Percentiles rank a stretch among this genome's conserved stretches.
Conservation (phyloP, 2,329 filamentous ascomycete species). For the Pseudopithomyces chartarum region DNA sequence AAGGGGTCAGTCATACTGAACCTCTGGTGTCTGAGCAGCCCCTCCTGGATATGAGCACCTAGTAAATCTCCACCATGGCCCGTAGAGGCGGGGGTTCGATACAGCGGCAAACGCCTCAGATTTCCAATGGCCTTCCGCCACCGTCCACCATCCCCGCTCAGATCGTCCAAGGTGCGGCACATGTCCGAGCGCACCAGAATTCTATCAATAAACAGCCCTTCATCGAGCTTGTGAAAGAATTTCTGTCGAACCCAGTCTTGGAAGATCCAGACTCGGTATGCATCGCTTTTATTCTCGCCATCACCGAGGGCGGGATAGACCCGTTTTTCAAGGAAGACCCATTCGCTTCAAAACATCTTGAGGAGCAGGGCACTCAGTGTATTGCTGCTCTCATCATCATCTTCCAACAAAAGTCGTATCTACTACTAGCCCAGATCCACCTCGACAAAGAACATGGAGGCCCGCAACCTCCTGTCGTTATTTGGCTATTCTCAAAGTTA, state of each 20-base stretch:
- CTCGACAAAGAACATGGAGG: slow-evolving; percentile 35
- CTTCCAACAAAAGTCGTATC: slow-evolving; percentile 73
- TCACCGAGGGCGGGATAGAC: slow-evolving; percentile 78
- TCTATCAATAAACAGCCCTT: slow-evolving; percentile 75
- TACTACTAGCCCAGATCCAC: slow-evolving; percentile 56
- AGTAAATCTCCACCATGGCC: slow-evolving; percentile 43
- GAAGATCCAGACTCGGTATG: slow-evolving; percentile 72
- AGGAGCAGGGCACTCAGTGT: slow-evolving; percentile 70
- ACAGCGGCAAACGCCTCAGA: slow-evolving; percentile 32
- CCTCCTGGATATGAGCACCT: slow-evolving; percentile 27
- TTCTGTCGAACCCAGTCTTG: slow-evolving; percentile 54
- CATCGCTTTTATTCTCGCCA: slow-evolving; percentile 85
- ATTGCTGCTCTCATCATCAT: slow-evolving; percentile 78
- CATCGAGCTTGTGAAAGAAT: slow-evolving; percentile 72
- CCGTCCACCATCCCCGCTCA: slow-evolving; percentile 88
- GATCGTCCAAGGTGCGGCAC: slow-evolving; percentile 79
- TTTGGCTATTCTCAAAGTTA: slow-evolving; percentile 60
- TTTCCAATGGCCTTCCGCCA: slow-evolving; percentile 36
- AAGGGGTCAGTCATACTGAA: neutral
- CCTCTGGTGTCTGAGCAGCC: neutral
- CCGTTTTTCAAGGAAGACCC: slow-evolving; percentile 70
- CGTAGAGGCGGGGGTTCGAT: slow-evolving; percentile 45
- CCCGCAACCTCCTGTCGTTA: slow-evolving; percentile 53
- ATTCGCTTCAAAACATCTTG: slow-evolving; percentile 64
- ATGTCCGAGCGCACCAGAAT: slow-evolving; percentile 64